A percentile compares a stretch with the other conserved stretches of the same genome.
Conservation (phyloP, 2,329 filamentous ascomycete genomes). For the Ustilaginoidea virens region DNA sequence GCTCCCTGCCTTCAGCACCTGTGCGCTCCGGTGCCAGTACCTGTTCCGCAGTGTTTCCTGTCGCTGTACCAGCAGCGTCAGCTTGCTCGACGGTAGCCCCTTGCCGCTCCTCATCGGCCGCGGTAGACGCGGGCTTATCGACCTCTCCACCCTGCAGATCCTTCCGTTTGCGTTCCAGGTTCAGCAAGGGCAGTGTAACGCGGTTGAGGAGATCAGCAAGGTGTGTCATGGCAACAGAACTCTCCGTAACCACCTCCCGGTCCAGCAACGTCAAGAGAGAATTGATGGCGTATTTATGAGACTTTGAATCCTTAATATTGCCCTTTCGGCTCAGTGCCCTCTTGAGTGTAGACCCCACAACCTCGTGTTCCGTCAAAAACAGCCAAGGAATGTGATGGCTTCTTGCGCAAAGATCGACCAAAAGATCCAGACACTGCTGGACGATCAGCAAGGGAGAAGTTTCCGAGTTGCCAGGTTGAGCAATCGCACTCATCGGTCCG, state of each 20-base stretch:
- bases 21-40: slow-evolving; percentile 12
- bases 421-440: slow-evolving; percentile 78
- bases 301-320: slow-evolving; percentile 72
- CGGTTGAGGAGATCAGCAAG: slow-evolving; percentile 75
- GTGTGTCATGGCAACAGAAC: slow-evolving; percentile 90
- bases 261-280: slow-evolving; percentile 77
- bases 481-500: slow-evolving; percentile 21
- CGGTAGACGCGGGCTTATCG: slow-evolving; percentile 9
- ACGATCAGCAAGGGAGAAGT: slow-evolving; percentile 90
- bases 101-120: slow-evolving; percentile 14
- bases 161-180: slow-evolving; percentile 49
- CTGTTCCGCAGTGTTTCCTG: slow-evolving; percentile 11
- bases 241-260: slow-evolving; percentile 91
- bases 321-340: slow-evolving; percentile 65
- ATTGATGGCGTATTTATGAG: slow-evolving; percentile 82
- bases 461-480: slow-evolving; percentile 52
- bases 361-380: slow-evolving; percentile 88
- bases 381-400: slow-evolving; percentile 80
- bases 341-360: slow-evolving; percentile 58
- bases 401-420: slow-evolving; percentile 70
- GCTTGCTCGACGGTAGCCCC: slow-evolving; percentile 11
- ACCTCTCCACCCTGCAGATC: slow-evolving; percentile 22
- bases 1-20: slow-evolving; percentile 12
- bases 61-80: slow-evolving; percentile 5
- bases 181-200: slow-evolving; percentile 74